Evolutionary conservation across 305 asterid species (phyloP), one percentile per base, ranked within the genome.

Genomic region (Fraxinus latifolia): DNA sequence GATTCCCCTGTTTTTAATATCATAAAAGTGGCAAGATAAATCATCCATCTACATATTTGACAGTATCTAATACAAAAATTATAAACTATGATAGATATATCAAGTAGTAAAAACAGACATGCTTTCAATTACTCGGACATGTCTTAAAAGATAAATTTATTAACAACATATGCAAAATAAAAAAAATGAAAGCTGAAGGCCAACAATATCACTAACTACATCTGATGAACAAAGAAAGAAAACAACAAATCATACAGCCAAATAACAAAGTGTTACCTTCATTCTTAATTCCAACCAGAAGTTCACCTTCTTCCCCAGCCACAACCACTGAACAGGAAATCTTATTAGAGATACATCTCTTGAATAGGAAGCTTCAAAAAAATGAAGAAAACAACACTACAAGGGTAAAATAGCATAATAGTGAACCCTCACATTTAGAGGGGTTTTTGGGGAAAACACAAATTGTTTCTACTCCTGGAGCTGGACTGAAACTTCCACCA

Each of bases 371-470:
- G 5, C 70, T 67, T 68, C 9, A 27, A 68, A 11, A 5, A 68
- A 68, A 29, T 14, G 21, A 68, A 68, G 37, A 68, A 67, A 81
- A 81, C 21, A 15, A 76, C 47, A 72, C 42, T 23, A 85, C 77
- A 78, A 58, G 3, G 17, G 23, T 75, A 80, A 7, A 37, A 5
- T 53, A 39, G 76, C 74, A 71, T 42, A 83, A 78, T 62, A 36
- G 21, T 55, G 55, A 77, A 73, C 33, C 80, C 93, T 82, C 23
- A 93, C 99, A 25, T 88, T 92, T 96, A 47, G 91, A 87, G 12
- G 99, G 98, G 84, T 94, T 94, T 86, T 90, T 90, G 34, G 99
- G 98, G 88, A 96, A 96, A 87, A 94, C 90, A 89, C 92, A 92
- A 83, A 91, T 85, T 53, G 99, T 93, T 83, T 96, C 98, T 81